Base-by-base conservation (phyloP, 2,329 filamentous ascomycete genomes). In the Fusarium nematophilum region DNA sequence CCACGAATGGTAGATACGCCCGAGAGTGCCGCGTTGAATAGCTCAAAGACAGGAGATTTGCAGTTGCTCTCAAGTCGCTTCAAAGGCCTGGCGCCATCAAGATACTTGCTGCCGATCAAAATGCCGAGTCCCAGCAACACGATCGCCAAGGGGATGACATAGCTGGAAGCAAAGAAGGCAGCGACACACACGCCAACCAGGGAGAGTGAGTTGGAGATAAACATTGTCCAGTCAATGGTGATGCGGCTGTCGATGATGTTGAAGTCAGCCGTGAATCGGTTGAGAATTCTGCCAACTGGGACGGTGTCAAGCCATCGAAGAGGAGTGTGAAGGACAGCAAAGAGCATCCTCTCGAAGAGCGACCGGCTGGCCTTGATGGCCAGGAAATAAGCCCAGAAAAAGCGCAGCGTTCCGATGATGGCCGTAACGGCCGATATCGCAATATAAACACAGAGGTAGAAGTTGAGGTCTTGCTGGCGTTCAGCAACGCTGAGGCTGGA, bases 241-340 rank as follows among this genome's bases (percentile, higher is more conserved):
- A 93, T 77, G 29, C 85, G 81, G 6, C 84, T 87, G 74, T 94
- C 91, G 42, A 93, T 84, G 33, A 87, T 82, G 64, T 88, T 86
- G 73, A 94, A 93, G 73, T 94, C 91, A 3, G 88, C 81, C 0
- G 90, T 92, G 72, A 93, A 92, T 2, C 91, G 83, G 74, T 94
- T 94, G 15, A 93, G 78, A 30, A 93, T 85, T 38, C 91, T 85
- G 3, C 91, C 91, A 1, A 92, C 79, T 0, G 91, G 91, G 0
- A 92, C 88, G 0, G 90, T 93, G 69, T 94, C 91, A 30, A 94
- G 81, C 89, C 90, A 93, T 57, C 90, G 81, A n/a, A 93, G 79
- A 1, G 90, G 90, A 6, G 90, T 87, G 14, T 89, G 84, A 4
- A 94, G 79, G 9, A 94, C 82, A 1, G 85, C 81, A 62, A 85